phyloP scores from a whole-genome alignment of 2,329 filamentous ascomycete genomes.

The Calonectria henricotiae region DNA sequence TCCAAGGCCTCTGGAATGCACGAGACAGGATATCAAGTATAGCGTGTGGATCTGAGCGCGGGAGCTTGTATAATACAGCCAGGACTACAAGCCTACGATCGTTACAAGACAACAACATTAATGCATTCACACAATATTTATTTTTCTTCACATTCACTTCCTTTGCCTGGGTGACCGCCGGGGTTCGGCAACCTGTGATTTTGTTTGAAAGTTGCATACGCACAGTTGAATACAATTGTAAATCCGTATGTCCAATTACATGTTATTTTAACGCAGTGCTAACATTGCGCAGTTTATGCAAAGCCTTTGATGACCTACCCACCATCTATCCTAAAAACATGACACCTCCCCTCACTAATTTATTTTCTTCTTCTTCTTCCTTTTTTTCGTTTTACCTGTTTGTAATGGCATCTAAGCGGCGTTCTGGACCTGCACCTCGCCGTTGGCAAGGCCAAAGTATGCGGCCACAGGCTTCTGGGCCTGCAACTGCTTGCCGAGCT shows the following conservation, averaged over 20 bases:
- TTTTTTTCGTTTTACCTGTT: constrained; percentile 13
- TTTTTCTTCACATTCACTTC: constrained; percentile 30
- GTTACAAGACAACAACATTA: constrained; percentile 54
- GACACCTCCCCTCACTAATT: not conserved
- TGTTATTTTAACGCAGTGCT: not conserved
- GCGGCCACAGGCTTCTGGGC: constrained; percentile 94
- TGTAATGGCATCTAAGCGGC: constrained; percentile 39
- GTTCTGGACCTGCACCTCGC: constrained; percentile 67
- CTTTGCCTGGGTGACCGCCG: not conserved
- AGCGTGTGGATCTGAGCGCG: constrained; percentile 54
- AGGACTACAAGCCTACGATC: constrained; percentile 56
- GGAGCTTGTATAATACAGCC: constrained; percentile 58
- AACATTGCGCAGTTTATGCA: not conserved
- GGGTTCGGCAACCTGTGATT: not conserved
- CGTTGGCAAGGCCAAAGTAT: constrained; percentile 94
- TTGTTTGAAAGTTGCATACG: not conserved
- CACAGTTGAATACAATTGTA: not conserved
- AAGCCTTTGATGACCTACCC: constrained; percentile 6
- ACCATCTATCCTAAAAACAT: not conserved
- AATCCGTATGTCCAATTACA: not conserved
- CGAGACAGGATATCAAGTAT: constrained; percentile 55
- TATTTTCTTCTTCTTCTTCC: not conserved
- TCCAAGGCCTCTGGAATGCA: not conserved
- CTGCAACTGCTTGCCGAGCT: constrained; percentile 71
- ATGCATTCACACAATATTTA: constrained; percentile 45